Base-by-base conservation (phyloP, 345 rosid species). In the Populus ilicifolia region DNA sequence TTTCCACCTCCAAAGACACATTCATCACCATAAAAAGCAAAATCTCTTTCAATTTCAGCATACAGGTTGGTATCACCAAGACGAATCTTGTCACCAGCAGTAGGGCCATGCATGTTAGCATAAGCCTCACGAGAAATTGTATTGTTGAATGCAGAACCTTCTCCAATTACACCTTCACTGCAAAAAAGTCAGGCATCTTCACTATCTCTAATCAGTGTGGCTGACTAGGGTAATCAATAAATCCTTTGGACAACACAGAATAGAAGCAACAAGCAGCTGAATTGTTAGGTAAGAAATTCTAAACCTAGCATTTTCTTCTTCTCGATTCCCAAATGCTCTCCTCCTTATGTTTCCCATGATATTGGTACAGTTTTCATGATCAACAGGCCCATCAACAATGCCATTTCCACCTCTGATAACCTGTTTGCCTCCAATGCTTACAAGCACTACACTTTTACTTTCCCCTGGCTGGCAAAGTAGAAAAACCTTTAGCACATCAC, bases 1-100 rank as follows among this genome's bases (percentile, higher is more conserved):
- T 96, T 93, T 78, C 99, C 99, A 61, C 99, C 99, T 65, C 99
- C 99, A 78, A 96, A 96, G 62, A 96, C 89, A 39, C 99, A 91
- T 87, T 96, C 99, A 86, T 96, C 99, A 6, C 99, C 99, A 86
- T 90, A 88, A 25, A 82, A 72, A n/a, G 97, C 84, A 85, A 79
- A 86, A 80, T 93, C 98, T 69, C 78, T 83, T 87, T 95, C 99
- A 7, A 95, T 89, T 86, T 89, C 93, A 36, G 99, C 99, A 73
- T 85, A 93, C 77, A 95, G 87, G 79, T 93, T 86, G 5, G 97
- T 95, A 83, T 95, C 99, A 72, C 96, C 98, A 5, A 95, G 91
- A 75, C 88, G 84, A 70, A 95, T 81, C 83, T 87, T 93, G 86
- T 95, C 98, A n/a, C 99, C 98, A 65, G 87, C 84, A 50, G 98